These are phyloP conservation scores for Monotropa hypopitys DNA, from an alignment of 179 eudicot genomes.

Conservation along the genomic window DNA sequence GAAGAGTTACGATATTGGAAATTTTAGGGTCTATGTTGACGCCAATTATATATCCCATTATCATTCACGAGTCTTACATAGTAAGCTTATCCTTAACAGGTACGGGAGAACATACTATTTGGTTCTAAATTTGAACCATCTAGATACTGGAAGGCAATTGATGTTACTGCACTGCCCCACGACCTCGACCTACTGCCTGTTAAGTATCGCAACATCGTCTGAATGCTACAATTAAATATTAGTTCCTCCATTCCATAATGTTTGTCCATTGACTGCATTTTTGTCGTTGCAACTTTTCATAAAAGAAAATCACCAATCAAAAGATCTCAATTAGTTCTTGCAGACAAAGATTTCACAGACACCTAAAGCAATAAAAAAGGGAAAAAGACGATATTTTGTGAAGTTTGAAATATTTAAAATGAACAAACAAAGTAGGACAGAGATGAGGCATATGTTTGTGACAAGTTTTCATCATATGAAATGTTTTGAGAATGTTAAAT, in stretches of 20 bases:
- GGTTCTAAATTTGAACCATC: constrained; percentile 56
- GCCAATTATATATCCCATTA: background rate
- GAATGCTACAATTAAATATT: background rate
- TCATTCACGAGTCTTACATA: background rate
- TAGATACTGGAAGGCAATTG: constrained; percentile 61
- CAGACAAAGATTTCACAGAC: background rate
- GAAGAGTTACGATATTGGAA: background rate
- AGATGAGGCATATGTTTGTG: constrained; percentile 11
- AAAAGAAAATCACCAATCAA: background rate
- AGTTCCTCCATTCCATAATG: background rate
- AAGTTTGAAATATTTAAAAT: background rate
- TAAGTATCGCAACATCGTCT: background rate
- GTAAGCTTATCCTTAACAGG: constrained; percentile 27
- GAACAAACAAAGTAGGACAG: background rate
- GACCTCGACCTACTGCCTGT: constrained; percentile 83
- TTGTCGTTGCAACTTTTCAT: background rate
- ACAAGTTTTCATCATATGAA: background rate
- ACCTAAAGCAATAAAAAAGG: background rate
- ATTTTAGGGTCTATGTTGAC: background rate
- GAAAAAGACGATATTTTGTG: background rate
- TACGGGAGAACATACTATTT: constrained; percentile 82
- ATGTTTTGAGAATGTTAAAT: background rate
- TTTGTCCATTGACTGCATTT: background rate
- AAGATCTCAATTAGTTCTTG: background rate
- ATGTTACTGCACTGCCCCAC: constrained; percentile 67